phyloP scores from a whole-genome alignment of 2,329 filamentous ascomycete genomes.

The Myriosclerotinia curreyana region DNA sequence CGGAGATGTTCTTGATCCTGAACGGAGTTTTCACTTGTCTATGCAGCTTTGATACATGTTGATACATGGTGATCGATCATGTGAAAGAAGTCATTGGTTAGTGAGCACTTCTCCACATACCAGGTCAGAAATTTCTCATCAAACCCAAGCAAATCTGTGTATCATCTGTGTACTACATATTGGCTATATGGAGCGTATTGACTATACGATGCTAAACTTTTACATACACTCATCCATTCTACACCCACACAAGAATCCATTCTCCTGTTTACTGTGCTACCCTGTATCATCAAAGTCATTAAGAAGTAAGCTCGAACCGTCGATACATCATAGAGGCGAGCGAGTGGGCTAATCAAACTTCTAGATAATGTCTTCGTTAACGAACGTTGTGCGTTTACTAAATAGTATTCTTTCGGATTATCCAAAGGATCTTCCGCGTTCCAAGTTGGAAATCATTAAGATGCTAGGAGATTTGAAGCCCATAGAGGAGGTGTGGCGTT shows the following conservation, averaged over 20 bases:
- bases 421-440: constrained; percentile 11
- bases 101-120: neutral
- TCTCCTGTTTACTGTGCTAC: neutral
- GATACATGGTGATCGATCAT: constrained; percentile 1
- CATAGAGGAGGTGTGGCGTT: neutral
- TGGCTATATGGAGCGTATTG: neutral
- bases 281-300: neutral
- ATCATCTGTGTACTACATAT: neutral
- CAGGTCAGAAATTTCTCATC: neutral
- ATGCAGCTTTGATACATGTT: neutral
- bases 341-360: neutral
- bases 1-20: no score
- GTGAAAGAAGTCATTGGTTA: neutral
- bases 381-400: neutral
- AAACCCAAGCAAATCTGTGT: neutral
- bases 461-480: neutral
- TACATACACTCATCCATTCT: neutral
- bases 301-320: constrained; percentile 1
- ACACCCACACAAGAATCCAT: neutral
- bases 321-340: neutral
- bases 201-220: neutral
- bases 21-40: no score
- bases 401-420: neutral
- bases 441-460: neutral
- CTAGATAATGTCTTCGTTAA: constrained; percentile 6